Conservation (phyloP, 1,284 basidiomycete species). For the Apiotrichum brassicae region DNA sequence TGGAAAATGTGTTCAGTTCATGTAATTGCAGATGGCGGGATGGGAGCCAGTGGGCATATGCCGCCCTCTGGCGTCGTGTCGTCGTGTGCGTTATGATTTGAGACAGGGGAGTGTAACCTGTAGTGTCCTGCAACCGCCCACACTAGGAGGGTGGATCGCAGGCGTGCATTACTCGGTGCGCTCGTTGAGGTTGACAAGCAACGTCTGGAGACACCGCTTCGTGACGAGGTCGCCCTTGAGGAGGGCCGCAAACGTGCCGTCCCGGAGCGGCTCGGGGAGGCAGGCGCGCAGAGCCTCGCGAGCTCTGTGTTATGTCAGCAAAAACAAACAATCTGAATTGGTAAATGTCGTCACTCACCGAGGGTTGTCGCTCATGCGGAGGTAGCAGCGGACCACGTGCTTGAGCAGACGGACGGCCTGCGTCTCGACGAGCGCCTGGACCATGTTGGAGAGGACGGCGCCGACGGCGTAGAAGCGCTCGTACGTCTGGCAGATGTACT, state of each 20-base stretch:
- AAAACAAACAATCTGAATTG: not conserved
- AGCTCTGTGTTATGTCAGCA: constrained; percentile 55
- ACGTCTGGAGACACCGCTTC: constrained; percentile 89
- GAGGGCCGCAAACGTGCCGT: constrained; percentile 85
- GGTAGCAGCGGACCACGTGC: constrained; percentile 96
- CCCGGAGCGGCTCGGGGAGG: constrained; percentile 90
- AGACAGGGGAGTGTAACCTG: too few species aligned
- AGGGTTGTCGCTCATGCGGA: constrained; percentile 92
- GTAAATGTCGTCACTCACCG: constrained; percentile 54
- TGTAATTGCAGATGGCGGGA: not conserved
- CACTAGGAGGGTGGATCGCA: not conserved
- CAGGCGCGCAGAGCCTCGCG: constrained; percentile 93
- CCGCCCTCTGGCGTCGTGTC: too few species aligned
- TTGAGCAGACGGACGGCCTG: constrained; percentile 95
- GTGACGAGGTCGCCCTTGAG: constrained; percentile 96
- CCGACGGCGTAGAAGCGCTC: constrained; percentile 99
- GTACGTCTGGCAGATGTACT: constrained; percentile 99
- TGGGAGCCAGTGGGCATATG: not conserved
- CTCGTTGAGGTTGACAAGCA: constrained; percentile 77
- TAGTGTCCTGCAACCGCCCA: too few species aligned
- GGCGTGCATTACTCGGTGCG: constrained; percentile 46
- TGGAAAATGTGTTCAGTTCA: too few species aligned
- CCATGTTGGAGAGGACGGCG: constrained; percentile 98
- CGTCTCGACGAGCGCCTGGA: constrained; percentile 89
- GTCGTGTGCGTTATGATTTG: too few species aligned